These are phyloP conservation scores for Penicillium antarcticum DNA, from an alignment of 495 filamentous ascomycete genomes.

Conservation along the genomic window DNA sequence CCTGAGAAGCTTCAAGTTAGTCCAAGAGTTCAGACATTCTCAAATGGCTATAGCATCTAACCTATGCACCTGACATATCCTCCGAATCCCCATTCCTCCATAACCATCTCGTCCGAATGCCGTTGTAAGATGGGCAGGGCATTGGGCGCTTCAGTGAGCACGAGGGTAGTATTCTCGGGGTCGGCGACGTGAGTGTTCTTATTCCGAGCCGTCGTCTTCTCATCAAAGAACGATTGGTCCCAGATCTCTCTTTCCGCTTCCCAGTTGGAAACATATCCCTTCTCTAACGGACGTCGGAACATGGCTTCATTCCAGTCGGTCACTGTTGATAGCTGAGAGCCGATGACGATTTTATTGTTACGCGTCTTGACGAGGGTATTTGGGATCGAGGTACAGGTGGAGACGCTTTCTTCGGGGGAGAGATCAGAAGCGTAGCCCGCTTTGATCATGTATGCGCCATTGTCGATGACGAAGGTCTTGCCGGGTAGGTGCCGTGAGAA, in stretches of 20 bases:
- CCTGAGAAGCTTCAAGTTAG: constrained; percentile 36
- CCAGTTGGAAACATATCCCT: constrained; percentile 95
- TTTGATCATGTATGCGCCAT: constrained; percentile 92
- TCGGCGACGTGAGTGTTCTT: constrained; percentile 33
- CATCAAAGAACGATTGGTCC: constrained; percentile 84
- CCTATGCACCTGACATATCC: constrained; percentile 72
- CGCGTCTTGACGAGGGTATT: constrained; percentile 87
- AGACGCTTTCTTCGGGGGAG: constrained; percentile 39
- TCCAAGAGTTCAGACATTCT: background rate
- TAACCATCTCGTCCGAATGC: constrained; percentile 93
- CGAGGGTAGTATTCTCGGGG: constrained; percentile 73
- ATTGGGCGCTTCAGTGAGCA: constrained; percentile 92
- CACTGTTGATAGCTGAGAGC: constrained; percentile 71
- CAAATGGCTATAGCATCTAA: constrained; percentile 13
- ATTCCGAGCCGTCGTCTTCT: constrained; percentile 52
- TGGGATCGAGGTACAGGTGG: constrained; percentile 65
- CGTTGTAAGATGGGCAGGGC: constrained; percentile 73
- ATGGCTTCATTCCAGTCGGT: constrained; percentile 85
- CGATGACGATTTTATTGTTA: constrained; percentile 73
- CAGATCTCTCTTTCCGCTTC: constrained; percentile 94
- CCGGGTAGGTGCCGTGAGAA: constrained; percentile 44
- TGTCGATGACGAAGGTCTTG: constrained; percentile 84
- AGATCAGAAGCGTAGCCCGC: constrained; percentile 67
- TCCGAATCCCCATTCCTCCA: constrained; percentile 96
- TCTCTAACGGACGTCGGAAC: constrained; percentile 90